A percentile compares a stretch with the other conserved stretches of the same genome.
phyloP scores from a whole-genome alignment of 805 yeast genomes.

The Saccharomycopsis synnaedendra region DNA sequence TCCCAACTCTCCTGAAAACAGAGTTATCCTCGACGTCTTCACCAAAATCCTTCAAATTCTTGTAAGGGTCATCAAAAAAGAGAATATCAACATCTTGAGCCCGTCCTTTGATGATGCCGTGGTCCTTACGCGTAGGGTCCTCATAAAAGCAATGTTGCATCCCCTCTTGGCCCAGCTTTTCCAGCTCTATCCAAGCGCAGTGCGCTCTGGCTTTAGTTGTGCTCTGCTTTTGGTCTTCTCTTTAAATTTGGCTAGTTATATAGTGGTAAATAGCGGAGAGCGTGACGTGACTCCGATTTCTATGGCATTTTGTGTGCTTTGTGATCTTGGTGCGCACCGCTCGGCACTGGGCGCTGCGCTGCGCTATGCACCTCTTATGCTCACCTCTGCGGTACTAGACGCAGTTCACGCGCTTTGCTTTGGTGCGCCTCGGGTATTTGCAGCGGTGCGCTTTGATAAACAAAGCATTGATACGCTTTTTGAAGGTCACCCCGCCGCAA shows the following conservation, averaged over 20 bases:
- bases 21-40: slow-evolving; percentile 25
- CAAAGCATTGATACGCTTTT: background rate
- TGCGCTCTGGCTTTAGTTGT: background rate
- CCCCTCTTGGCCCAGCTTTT: slow-evolving; percentile 14
- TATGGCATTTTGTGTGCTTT: slow-evolving; percentile 40
- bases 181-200: slow-evolving; percentile 13
- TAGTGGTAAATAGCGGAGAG: slow-evolving; percentile 48
- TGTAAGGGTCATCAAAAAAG: slow-evolving; percentile 23
- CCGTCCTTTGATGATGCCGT: background rate
- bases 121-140: slow-evolving; percentile 2
- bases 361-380: no score
- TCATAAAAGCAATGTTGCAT: slow-evolving; percentile 15
- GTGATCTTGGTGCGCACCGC: slow-evolving; percentile 30
- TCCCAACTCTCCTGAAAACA: slow-evolving; percentile 18
- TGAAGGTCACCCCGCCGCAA: slow-evolving; percentile 5
- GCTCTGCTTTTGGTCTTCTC: slow-evolving; percentile 10
- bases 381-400: no score
- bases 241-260: slow-evolving; percentile 32
- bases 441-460: no score
- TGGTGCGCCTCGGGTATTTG: slow-evolving; percentile 29
- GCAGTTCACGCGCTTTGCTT: slow-evolving; percentile 39
- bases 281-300: slow-evolving; percentile 47
- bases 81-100: slow-evolving; percentile 20
- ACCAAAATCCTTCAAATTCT: slow-evolving; percentile 26
- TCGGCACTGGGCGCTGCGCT: no score